Evolutionary conservation across 2,329 filamentous ascomycete species (phyloP).

Genomic region (Hysterium pulicare): DNA sequence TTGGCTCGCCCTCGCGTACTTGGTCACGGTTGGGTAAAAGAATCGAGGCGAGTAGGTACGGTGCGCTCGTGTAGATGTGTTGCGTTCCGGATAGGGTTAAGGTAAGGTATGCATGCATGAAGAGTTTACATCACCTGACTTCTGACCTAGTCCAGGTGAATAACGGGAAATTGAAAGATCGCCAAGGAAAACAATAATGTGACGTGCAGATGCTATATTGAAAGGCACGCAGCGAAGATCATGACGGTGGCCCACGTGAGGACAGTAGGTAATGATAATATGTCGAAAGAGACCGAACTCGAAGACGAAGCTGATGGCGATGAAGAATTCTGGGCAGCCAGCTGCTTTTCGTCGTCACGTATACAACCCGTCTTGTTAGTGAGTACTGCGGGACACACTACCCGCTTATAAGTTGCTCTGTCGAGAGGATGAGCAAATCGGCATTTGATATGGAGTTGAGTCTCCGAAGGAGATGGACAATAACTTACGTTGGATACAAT

Average conservation of each 20-base stretch:
- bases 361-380: conserved; percentile 32
- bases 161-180: conserved; percentile 19
- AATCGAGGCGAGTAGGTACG: too few species aligned
- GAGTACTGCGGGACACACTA: conserved; percentile 31
- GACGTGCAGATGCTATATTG: conserved; percentile 25
- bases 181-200: conserved; percentile 15
- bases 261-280: conserved; percentile 11
- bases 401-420: conserved; percentile 36
- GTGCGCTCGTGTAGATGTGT: too few species aligned
- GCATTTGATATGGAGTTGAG: not conserved
- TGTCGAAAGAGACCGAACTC: conserved; percentile 5
- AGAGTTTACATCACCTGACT: conserved; percentile 23
- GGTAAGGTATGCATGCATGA: conserved; percentile 36
- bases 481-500: conserved; percentile 28
- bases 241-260: conserved; percentile 15
- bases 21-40: too few species aligned
- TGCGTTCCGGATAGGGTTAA: too few species aligned
- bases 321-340: conserved; percentile 13
- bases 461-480: not conserved
- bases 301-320: conserved; percentile 6
- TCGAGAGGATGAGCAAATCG: conserved; percentile 7
- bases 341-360: conserved; percentile 28
- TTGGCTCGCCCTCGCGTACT: too few species aligned
- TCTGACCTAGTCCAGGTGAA: conserved; percentile 8
- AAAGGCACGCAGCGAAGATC: conserved; percentile 17